These are phyloP conservation scores for Elsinoe australis DNA, from an alignment of 2,329 filamentous ascomycete genomes.

Conservation along the genomic window DNA sequence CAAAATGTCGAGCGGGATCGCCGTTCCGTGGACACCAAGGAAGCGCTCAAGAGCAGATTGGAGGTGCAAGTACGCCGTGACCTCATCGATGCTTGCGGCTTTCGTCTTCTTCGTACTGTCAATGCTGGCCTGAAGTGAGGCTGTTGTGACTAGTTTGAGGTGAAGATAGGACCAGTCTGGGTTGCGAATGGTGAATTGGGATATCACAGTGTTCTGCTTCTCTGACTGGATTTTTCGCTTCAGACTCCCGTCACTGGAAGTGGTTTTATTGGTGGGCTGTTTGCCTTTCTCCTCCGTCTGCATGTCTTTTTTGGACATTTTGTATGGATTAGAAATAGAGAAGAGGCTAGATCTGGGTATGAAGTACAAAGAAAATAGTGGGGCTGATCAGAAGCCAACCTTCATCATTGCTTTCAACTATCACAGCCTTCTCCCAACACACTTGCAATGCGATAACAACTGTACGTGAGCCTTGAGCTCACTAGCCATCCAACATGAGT, in stretches of 20 bases:
- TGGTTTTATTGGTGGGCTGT: neutral
- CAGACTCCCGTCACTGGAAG: neutral
- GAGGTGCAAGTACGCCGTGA: constrained; percentile 57
- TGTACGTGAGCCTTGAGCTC: neutral
- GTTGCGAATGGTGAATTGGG: constrained; percentile 34
- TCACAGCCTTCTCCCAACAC: no score
- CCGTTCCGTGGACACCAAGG: constrained; percentile 59
- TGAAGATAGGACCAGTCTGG: constrained; percentile 38
- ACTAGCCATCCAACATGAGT: neutral
- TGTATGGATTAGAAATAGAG: neutral
- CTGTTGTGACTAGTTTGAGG: constrained; percentile 29
- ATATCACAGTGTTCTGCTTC: constrained; percentile 7
- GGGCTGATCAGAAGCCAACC: no score
- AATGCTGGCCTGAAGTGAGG: constrained; percentile 3
- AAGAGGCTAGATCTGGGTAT: neutral
- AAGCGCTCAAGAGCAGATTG: constrained; percentile 58
- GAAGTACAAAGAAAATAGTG: neutral
- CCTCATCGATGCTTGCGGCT: constrained; percentile 44
- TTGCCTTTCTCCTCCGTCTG: neutral
- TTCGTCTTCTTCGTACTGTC: neutral
- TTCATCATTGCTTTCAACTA: no score
- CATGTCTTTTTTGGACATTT: neutral
- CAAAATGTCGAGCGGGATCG: constrained; percentile 63
- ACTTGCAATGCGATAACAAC: constrained; percentile 7
- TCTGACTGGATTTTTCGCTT: neutral